Conservation (phyloP, 2,329 filamentous ascomycete genomes). For the Cladosporium austrohemisphaericum region DNA sequence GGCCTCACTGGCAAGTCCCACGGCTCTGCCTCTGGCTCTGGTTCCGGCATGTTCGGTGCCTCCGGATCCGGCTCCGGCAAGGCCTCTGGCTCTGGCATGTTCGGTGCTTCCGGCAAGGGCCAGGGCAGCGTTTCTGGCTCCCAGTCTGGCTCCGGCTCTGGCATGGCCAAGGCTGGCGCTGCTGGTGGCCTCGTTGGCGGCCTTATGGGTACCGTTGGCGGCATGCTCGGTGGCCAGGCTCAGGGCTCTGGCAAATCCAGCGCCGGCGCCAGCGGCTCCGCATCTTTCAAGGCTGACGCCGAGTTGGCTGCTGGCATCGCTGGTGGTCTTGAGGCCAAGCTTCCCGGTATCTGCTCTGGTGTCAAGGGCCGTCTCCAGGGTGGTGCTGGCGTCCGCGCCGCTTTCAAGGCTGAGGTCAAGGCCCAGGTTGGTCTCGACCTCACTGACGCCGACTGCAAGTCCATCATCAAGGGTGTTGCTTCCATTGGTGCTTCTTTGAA, state of each 20-base stretch:
- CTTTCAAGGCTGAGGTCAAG: slow-evolving; percentile 12
- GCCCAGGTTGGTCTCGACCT: slow-evolving; percentile 9
- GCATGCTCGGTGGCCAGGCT: slow-evolving; percentile 8
- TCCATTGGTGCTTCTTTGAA: slow-evolving; percentile 12
- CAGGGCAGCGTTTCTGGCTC: background rate
- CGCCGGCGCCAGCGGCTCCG: background rate
- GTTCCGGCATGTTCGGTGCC: background rate
- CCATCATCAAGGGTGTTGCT: slow-evolving; percentile 10
- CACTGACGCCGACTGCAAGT: slow-evolving; percentile 1
- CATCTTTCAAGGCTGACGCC: background rate
- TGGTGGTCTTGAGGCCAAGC: slow-evolving; percentile 6
- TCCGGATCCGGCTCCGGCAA: background rate
- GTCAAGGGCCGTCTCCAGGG: slow-evolving; percentile 8
- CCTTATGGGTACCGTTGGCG: background rate
- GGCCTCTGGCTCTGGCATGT: background rate
- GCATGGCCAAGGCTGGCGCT: background rate
- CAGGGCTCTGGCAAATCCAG: background rate
- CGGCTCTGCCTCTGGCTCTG: background rate
- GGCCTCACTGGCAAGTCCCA: background rate
- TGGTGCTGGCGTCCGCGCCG: background rate
- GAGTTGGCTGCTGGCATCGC: background rate
- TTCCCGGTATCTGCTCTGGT: slow-evolving; percentile 8
- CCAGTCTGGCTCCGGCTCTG: background rate
- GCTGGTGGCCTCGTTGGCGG: background rate
- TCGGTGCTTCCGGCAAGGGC: background rate